These are phyloP conservation scores for Oidium heveae DNA, from an alignment of 2,329 filamentous ascomycete genomes.

Conservation along the genomic window DNA sequence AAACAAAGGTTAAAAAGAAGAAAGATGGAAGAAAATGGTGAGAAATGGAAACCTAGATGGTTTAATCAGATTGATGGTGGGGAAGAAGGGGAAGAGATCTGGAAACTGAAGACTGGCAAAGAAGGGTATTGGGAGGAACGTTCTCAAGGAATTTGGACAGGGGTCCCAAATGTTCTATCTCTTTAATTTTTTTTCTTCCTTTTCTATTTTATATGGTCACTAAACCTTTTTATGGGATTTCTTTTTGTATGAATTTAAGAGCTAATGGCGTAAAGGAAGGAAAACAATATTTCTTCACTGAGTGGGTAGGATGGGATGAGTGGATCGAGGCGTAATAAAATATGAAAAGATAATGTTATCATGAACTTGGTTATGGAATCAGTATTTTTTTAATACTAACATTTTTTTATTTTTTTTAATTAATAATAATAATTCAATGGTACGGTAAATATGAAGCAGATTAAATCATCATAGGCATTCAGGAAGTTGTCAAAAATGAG, in stretches of 20 bases:
- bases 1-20: conserved; percentile 51
- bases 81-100: conserved; percentile 38
- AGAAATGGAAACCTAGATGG: conserved; percentile 55
- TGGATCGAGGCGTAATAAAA: too few relatives aligned
- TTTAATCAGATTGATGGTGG: conserved; percentile 43
- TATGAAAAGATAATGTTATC: neutral
- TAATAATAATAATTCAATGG: too few relatives aligned
- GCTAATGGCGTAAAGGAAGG: too few relatives aligned
- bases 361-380: neutral
- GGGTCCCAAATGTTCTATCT: conserved; percentile 23
- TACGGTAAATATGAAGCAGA: too few relatives aligned
- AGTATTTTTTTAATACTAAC: neutral
- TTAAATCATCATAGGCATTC: too few relatives aligned
- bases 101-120: conserved; percentile 55
- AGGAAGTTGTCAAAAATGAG: too few relatives aligned
- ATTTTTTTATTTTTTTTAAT: neutral
- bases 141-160: conserved; percentile 37
- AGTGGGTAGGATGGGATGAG: too few relatives aligned
- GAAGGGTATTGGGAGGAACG: conserved; percentile 90
- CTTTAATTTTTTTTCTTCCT: neutral
- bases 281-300: too few relatives aligned
- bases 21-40: conserved; percentile 49
- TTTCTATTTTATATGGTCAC: too few relatives aligned
- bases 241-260: too few relatives aligned
- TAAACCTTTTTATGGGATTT: too few relatives aligned